Evolutionary conservation across 805 yeast genomes (phyloP).

Genomic region (Schwanniomyces occidentalis): DNA sequence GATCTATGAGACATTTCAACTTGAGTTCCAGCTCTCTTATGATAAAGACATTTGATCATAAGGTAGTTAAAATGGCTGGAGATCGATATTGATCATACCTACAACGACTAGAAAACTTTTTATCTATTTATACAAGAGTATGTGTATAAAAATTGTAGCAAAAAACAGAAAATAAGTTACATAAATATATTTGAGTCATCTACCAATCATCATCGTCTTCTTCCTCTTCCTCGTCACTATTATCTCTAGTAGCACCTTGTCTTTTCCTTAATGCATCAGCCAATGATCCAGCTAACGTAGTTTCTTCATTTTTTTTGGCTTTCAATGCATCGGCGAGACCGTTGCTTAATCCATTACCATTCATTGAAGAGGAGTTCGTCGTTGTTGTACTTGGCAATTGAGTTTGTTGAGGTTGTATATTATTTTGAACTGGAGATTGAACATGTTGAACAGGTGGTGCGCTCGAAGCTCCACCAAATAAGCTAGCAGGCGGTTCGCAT

Average conservation of each 20-base stretch:
- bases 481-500: slow-evolving; percentile 47
- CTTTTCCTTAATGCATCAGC: slow-evolving; percentile 86
- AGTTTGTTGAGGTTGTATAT: neutral
- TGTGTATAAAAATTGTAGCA: no score
- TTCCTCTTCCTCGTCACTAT: slow-evolving; percentile 69
- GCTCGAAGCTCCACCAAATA: slow-evolving; percentile 29
- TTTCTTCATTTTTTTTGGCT: slow-evolving; percentile 62
- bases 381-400: slow-evolving; percentile 10
- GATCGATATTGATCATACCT: no score
- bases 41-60: no score
- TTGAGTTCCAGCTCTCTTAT: no score
- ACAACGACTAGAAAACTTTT: no score
- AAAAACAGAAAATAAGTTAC: no score
- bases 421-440: slow-evolving; percentile 10
- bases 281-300: slow-evolving; percentile 73
- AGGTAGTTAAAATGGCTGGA: no score
- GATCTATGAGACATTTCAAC: no score
- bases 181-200: no score
- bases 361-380: slow-evolving; percentile 12
- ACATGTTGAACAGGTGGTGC: slow-evolving; percentile 36
- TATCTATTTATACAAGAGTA: no score
- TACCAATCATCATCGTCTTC: slow-evolving; percentile 61
- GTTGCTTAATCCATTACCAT: slow-evolving; percentile 40
- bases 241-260: slow-evolving; percentile 61
- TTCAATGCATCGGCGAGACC: slow-evolving; percentile 71